Conservation (phyloP, 1,139 yeast genomes). For the Hyphopichia fennica region DNA sequence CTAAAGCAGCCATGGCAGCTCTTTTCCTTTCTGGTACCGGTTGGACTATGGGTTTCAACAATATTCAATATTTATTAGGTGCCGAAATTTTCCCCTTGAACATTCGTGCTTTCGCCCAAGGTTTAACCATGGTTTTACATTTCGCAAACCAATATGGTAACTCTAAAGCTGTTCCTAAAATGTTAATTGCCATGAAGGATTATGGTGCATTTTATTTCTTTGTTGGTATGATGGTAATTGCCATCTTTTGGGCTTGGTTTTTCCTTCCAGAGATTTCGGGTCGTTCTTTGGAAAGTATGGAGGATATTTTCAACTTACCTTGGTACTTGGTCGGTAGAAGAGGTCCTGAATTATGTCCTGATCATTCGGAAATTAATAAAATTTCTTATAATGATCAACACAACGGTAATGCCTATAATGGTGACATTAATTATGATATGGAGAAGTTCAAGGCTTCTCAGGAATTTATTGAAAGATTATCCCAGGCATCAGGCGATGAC, state of each 20-base stretch:
- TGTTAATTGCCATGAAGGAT: slow-evolving; percentile 37
- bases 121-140: slow-evolving; percentile 47
- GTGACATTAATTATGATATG: slow-evolving; percentile 18
- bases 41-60: slow-evolving; percentile 57
- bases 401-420: slow-evolving; percentile 19
- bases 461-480: background rate
- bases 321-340: slow-evolving; percentile 47
- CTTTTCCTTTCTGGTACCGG: slow-evolving; percentile 46
- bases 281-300: slow-evolving; percentile 42
- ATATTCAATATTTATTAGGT: slow-evolving; percentile 46
- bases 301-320: slow-evolving; percentile 45
- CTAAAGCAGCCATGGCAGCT: slow-evolving; percentile 41
- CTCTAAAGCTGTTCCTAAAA: slow-evolving; percentile 44
- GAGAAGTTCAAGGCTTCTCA: slow-evolving; percentile 11
- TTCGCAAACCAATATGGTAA: slow-evolving; percentile 50
- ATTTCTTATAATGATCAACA: slow-evolving; percentile 10
- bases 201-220: slow-evolving; percentile 48
- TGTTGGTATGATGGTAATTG: slow-evolving; percentile 31
- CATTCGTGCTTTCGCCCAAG: slow-evolving; percentile 42
- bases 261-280: slow-evolving; percentile 44
- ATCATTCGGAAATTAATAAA: slow-evolving; percentile 34
- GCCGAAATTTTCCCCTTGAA: slow-evolving; percentile 49
- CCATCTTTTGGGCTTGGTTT: slow-evolving; percentile 42
- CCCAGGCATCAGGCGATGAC: background rate
- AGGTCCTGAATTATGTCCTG: slow-evolving; percentile 43